phyloP scores from a whole-genome alignment of 352 stramenopile species.

The Hyaloperonospora brassicae region DNA sequence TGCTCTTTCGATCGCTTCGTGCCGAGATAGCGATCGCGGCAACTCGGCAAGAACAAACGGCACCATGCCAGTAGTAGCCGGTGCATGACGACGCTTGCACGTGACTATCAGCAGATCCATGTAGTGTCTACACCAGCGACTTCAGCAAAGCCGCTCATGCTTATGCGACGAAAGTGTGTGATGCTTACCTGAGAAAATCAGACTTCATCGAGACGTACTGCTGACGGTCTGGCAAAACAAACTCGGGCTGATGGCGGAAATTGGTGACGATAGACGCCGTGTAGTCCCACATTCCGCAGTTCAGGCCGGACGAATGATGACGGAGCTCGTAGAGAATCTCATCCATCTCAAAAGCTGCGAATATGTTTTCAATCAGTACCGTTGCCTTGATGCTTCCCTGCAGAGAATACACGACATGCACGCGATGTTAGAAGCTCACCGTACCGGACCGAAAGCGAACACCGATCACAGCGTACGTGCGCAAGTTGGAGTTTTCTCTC shows the following conservation, averaged over 20 bases:
- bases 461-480: conserved; percentile 30
- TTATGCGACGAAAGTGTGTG: neutral
- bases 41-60: conserved; percentile 90
- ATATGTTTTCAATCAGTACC: conserved; percentile 94
- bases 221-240: conserved; percentile 88
- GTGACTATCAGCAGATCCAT: conserved; percentile 90
- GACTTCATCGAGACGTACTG: conserved; percentile 67
- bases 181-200: conserved; percentile 42
- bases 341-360: conserved; percentile 95
- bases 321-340: conserved; percentile 93
- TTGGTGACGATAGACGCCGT: conserved; percentile 94
- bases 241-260: conserved; percentile 74
- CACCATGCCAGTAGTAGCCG: conserved; percentile 94
- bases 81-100: conserved; percentile 89
- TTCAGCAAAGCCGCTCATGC: neutral
- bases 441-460: neutral
- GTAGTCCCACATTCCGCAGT: conserved; percentile 97
- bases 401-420: neutral
- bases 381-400: conserved; percentile 83
- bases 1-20: conserved; percentile 68
- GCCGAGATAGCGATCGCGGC: conserved; percentile 51
- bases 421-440: neutral
- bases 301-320: conserved; percentile 91
- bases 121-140: conserved; percentile 49
- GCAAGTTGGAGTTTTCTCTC: conserved; percentile 84